Base-by-base conservation (phyloP, 345 rosid species). In the Iberis pinnata region DNA sequence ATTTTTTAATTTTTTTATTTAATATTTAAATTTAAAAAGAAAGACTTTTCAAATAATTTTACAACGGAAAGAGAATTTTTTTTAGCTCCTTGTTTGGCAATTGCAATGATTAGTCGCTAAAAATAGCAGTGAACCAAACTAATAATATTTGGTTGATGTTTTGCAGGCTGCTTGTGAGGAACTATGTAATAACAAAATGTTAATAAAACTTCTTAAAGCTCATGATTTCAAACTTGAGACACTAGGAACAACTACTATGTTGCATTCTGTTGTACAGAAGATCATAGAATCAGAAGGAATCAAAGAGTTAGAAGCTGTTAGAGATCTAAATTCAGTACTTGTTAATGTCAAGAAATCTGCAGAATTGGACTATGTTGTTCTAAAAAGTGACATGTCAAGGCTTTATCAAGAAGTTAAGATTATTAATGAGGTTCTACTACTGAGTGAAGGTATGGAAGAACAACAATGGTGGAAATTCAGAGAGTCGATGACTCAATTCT, bases 141-240 rank as follows among this genome's bases (percentile, higher is more conserved):
- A n/a, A n/a, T n/a, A n/a, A n/a, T n/a, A 44, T 26, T 47, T 65
- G 12, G 27, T 5, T 20, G n/a, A n/a, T 47, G 27, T 49, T 54
- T 58, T 73, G 59, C 84, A 83, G 89, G 79, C 64, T 53, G 85
- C 89, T 56, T 76, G 82, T 47, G 76, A 66, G 40, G 87, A 82
- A 59, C 58, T 87, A 33, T 62, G 56, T 61, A 78, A 66, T 39
- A 81, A 80, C 76, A 75, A 60, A 51, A 70, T 80, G 82, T 75
- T 87, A 58, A 24, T 80, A 49, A 82, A 78, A 64, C 89, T 87
- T 56, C 47, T 80, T 19, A 88, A 77, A 68, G 88, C 89, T 4
- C 78, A 59, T 6, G 80, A 78, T 27, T 87, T 84, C 78, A 87
- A 78, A 74, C 83, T 87, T 24, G 89, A 84, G 65, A 78, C 76